These are phyloP conservation scores for Botrytis tulipae DNA, from an alignment of 2,329 filamentous ascomycete species.

Conservation along the genomic window DNA sequence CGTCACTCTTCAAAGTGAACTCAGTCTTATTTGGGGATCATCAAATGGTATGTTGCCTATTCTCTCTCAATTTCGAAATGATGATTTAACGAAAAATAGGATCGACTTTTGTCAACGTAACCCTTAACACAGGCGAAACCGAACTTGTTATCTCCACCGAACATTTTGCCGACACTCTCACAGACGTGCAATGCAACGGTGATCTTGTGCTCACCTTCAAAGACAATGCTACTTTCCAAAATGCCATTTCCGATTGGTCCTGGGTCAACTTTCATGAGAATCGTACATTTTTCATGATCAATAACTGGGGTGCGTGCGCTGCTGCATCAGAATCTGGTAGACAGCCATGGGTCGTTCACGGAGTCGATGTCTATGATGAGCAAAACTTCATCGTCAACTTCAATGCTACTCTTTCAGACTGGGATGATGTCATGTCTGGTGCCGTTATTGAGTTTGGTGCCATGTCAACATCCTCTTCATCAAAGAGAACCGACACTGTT, in stretches of 20 bases:
- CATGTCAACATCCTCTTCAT: neutral
- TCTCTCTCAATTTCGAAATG: accelerated
- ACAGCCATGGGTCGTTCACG: slow-evolving; percentile 20
- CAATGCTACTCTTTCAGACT: slow-evolving; percentile 18
- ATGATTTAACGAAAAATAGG: slow-evolving; percentile 2
- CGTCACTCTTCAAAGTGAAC: slow-evolving; percentile 15
- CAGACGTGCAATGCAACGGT: slow-evolving; percentile 10
- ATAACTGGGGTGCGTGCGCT: slow-evolving; percentile 18
- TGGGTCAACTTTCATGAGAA: slow-evolving; percentile 21
- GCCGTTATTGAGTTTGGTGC: slow-evolving; percentile 15
- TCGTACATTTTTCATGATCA: slow-evolving; percentile 21
- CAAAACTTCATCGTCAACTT: slow-evolving; percentile 21
- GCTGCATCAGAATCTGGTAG: slow-evolving; percentile 5
- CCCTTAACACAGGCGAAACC: slow-evolving; percentile 17
- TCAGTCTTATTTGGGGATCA: slow-evolving; percentile 19
- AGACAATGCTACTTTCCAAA: slow-evolving; percentile 15
- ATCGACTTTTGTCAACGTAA: slow-evolving; percentile 21
- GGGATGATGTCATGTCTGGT: slow-evolving; percentile 15
- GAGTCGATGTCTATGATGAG: slow-evolving; percentile 16
- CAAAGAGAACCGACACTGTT: slow-evolving; percentile 8
- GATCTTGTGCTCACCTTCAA: slow-evolving; percentile 16
- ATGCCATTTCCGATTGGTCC: slow-evolving; percentile 18
- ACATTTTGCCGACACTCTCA: slow-evolving; percentile 11
- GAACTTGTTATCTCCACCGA: slow-evolving; percentile 20
- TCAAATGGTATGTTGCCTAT: slow-evolving; percentile 5